Base-by-base conservation (phyloP, 257 asterid genomes). In the Linaria vulgaris region DNA sequence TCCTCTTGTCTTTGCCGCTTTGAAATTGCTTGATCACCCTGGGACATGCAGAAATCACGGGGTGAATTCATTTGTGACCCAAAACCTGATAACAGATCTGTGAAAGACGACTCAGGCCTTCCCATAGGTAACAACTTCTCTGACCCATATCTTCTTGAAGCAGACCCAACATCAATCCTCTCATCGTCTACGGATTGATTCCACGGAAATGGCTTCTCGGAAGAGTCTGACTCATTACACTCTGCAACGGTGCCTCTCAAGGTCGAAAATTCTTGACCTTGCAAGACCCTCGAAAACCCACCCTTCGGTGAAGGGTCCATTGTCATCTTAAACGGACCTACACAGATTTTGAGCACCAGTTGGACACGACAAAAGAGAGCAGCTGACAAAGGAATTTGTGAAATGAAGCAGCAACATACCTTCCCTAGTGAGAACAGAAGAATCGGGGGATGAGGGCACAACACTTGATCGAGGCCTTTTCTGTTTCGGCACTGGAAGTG, bases 181-280 rank as follows among this genome's bases (percentile, higher is more conserved):
- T 80, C 96, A 52, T 79, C 89, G 48, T 85, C 95, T 65, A 80
- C 16, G 30, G 88, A 68, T 55, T 88, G 74, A 17, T 78, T 76
- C 90, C 85, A 81, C 24, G 60, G 34, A 10, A 72, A 67, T 25
- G 84, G 87, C 82, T 83, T 92, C 53, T 85, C 95, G 37, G 84
- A 68, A 63, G 92, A 78, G 14, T 87, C 88, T 9, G 87, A 79
- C 59, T 90, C 94, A 12, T 75, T 79, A 73, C 73, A 77, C 75
- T 89, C 97, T 0, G 79, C 78, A 74, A 83, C 69, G 50, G 84
- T 54, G 46, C 88, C 86, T 80, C 95, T 78, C 84, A 87, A 80
- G 88, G 94, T 81, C 81, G 81, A 74, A 38, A 70, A 65, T 80
- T 92, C 98, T 86, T 89, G 97, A 83, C 95, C 94, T 83, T 85